phyloP scores from a whole-genome alignment of 441 rosid species.

The Bruguiera hainesii region DNA sequence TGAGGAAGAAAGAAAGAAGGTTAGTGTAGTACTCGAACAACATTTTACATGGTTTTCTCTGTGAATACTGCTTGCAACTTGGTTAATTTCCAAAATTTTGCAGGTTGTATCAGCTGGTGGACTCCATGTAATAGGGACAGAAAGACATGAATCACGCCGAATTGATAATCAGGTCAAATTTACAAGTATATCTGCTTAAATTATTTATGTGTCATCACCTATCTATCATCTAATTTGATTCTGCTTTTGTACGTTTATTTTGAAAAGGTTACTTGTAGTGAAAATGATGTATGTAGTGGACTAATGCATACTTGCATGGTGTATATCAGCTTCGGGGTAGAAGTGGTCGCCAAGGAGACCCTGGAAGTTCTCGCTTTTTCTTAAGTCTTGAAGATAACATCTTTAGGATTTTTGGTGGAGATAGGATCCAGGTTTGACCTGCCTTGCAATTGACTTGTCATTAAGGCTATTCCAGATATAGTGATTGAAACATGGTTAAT shows the following conservation, averaged over 20 bases:
- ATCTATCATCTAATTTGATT: not conserved
- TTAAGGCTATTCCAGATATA: slow-evolving; percentile 12
- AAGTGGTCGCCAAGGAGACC: slow-evolving; percentile 98
- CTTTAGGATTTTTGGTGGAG: slow-evolving; percentile 92
- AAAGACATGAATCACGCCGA: slow-evolving; percentile 90
- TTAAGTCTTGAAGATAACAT: slow-evolving; percentile 97
- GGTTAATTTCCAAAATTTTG: slow-evolving; percentile 18
- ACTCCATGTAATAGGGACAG: slow-evolving; percentile 93
- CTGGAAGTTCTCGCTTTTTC: slow-evolving; percentile 98
- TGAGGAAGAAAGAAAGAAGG: slow-evolving; percentile 86
- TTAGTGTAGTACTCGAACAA: slow-evolving; percentile 21
- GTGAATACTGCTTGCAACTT: slow-evolving; percentile 14
- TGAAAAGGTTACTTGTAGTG: not conserved
- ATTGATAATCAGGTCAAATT: slow-evolving; percentile 86
- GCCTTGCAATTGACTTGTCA: slow-evolving; percentile 12
- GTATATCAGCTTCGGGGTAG: slow-evolving; percentile 76
- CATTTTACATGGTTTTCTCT: slow-evolving; percentile 10
- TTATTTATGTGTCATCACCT: no score
- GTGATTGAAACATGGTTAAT: slow-evolving; percentile 13
- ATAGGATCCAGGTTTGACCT: slow-evolving; percentile 77
- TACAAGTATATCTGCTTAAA: not conserved
- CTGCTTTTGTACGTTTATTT: not conserved
- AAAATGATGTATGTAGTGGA: not conserved
- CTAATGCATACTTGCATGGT: slow-evolving; percentile 14
- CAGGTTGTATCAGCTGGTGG: slow-evolving; percentile 96